Evolutionary conservation across 2,329 filamentous ascomycete species (phyloP), one percentile per base, ranked within the genome.

Genomic region (Fusarium subtropicale): DNA sequence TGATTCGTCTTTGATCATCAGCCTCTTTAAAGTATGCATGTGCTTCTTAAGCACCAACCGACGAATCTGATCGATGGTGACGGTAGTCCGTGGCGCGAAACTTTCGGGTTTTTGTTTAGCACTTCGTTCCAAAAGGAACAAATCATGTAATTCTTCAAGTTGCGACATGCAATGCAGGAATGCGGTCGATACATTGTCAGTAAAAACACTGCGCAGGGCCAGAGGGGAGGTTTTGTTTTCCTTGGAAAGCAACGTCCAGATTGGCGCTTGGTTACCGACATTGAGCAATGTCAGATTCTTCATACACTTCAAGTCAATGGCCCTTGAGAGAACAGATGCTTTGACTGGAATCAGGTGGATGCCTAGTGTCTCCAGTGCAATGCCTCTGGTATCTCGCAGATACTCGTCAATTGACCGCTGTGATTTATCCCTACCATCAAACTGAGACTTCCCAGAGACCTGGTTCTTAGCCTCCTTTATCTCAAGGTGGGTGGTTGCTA

Each of bases 261-360:
- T 85, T 0, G 84, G 79, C 30, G 81, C 81, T 74, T 91, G 89
- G 7, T 85, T 81, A 2, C 89, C 89, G 20, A 91, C 88, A 65
- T 89, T 90, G 46, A 91, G 82, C 26, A 91, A 79, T 2, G 87
- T 88, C 20, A 91, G 79, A 47, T 82, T 83, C 67, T 79, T 84
- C n/a, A 91, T 79, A 6, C 80, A 80, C n/a, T 79, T 80, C 5
- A 91, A 71, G 69, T 91, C 87, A 36, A 91, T 78, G 1, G 86
- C 86, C 30, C 82, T 81, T 20, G 81, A 84, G 11, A 91, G 73
- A 1, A 90, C 82, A 0, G 85, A 86, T 4, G 88, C 81, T 74
- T 86, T 88, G 69, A 89, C 81, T 0, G 89, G 89, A 34, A 91
- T 83, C 33, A 89, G 81, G 70, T 89, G 82, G 28, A 91, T 81